phyloP scores from a whole-genome alignment of 768 basidiomycete genomes.

The Leccinellum rugosiceps region DNA sequence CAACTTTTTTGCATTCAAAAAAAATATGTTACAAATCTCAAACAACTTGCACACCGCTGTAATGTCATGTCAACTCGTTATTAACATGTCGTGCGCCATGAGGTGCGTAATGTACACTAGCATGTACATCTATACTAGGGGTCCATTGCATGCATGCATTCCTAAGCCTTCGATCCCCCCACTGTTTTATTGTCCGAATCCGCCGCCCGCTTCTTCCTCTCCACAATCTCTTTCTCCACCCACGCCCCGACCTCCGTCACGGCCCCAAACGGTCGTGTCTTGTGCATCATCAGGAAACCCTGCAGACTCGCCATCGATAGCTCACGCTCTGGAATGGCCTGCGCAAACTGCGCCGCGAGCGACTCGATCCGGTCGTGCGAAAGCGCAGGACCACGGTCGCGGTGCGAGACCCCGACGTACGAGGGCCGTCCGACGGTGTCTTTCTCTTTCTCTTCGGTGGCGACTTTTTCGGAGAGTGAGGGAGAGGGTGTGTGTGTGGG shows the following conservation, averaged over 20 bases:
- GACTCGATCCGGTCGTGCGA: conserved; percentile 35
- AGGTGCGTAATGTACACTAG: not conserved
- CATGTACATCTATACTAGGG: not conserved
- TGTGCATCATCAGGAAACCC: conserved; percentile 69
- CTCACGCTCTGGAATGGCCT: conserved; percentile 45
- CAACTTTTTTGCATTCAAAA: no score
- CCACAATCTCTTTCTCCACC: conserved; percentile 44
- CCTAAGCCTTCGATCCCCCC: not conserved
- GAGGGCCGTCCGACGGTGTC: not conserved
- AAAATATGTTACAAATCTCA: no score
- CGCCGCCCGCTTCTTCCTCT: not conserved
- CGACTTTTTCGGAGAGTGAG: conserved; percentile 17
- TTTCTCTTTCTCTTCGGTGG: not conserved
- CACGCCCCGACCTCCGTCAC: conserved; percentile 43
- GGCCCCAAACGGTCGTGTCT: conserved; percentile 56
- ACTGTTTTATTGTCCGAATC: not conserved
- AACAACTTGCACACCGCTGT: no score
- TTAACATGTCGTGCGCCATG: not conserved
- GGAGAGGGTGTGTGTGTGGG: not conserved
- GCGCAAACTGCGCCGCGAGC: conserved; percentile 58
- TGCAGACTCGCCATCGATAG: conserved; percentile 44
- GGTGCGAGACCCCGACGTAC: conserved; percentile 26
- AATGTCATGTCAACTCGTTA: not conserved
- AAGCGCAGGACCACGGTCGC: conserved; percentile 38
- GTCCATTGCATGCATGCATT: not conserved